Percentiles rank a stretch among this genome's conserved stretches.
phyloP scores from a whole-genome alignment of 2,329 filamentous ascomycete species.

The Xylaria sp. region DNA sequence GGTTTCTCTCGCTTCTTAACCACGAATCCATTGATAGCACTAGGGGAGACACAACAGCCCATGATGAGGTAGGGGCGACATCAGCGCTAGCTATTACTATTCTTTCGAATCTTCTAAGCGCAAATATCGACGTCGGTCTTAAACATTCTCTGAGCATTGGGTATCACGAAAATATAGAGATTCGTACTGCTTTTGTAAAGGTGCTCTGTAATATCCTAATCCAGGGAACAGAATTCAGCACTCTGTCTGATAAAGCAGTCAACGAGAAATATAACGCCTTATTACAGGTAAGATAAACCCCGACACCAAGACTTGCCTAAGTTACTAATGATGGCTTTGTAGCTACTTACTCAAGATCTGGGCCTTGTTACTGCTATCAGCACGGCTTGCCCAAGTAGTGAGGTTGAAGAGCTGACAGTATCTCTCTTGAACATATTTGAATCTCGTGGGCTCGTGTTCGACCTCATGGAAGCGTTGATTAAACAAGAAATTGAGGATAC shows the following conservation, averaged over 20 bases:
- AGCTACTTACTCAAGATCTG: conserved; percentile 72
- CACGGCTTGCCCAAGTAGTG: conserved; percentile 72
- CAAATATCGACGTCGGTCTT: conserved; percentile 76
- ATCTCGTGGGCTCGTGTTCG: conserved; percentile 70
- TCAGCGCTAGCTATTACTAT: conserved; percentile 74
- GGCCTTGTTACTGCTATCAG: conserved; percentile 72
- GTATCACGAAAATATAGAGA: conserved; percentile 76
- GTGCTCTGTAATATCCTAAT: conserved; percentile 76
- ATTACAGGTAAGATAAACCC: conserved; percentile 58
- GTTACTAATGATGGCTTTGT: conserved; percentile 27
- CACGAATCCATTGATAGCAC: conserved; percentile 60
- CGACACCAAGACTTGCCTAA: conserved; percentile 38
- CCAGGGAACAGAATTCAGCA: conserved; percentile 78
- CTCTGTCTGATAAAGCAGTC: conserved; percentile 73
- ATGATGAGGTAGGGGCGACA: conserved; percentile 66
- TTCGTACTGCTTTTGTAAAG: conserved; percentile 75
- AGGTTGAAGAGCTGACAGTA: conserved; percentile 76
- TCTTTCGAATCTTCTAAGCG: conserved; percentile 74
- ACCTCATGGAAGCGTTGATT: conserved; percentile 72
- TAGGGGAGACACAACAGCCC: conserved; percentile 57
- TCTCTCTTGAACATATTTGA: conserved; percentile 77
- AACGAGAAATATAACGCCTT: conserved; percentile 76
- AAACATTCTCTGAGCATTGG: conserved; percentile 77
- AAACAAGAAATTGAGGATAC: conserved; percentile 76
- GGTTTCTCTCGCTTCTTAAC: conserved; percentile 73